A percentile compares a stretch with the other conserved stretches of the same genome.
Conservation (phyloP, 257 asterid species). For the Buddleja alternifolia region DNA sequence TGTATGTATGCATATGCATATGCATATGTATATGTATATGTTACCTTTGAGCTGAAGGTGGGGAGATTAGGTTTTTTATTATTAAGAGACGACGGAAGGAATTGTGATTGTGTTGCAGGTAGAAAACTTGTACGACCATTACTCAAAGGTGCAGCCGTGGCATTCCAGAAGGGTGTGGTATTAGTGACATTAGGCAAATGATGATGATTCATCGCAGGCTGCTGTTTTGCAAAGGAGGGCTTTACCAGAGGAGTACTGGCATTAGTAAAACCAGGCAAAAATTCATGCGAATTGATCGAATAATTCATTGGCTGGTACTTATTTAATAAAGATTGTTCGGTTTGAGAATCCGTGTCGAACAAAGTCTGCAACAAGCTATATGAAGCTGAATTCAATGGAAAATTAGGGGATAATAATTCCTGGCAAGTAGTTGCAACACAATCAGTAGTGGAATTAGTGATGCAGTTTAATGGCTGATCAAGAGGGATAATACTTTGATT, state of each 20-base stretch:
- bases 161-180: slow-evolving; percentile 34
- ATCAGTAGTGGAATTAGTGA: slow-evolving; percentile 16
- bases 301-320: slow-evolving; percentile 31
- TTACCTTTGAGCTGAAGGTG: slow-evolving; percentile 34
- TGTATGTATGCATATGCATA: neutral
- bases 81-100: slow-evolving; percentile 25
- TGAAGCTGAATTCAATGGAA: slow-evolving; percentile 33
- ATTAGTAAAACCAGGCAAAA: slow-evolving; percentile 30
- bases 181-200: slow-evolving; percentile 25
- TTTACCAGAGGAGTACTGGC: slow-evolving; percentile 27
- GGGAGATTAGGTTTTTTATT: slow-evolving; percentile 19
- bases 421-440: slow-evolving; percentile 21
- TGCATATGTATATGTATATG: too few species aligned
- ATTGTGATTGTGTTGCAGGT: slow-evolving; percentile 29
- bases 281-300: slow-evolving; percentile 32
- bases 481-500: slow-evolving; percentile 28
- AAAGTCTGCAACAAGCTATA: slow-evolving; percentile 46
- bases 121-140: slow-evolving; percentile 19
- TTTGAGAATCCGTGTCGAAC: slow-evolving; percentile 45
- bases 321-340: slow-evolving; percentile 32
- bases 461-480: slow-evolving; percentile 25
- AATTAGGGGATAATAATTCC: slow-evolving; percentile 19
- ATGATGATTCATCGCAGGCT: slow-evolving; percentile 11
- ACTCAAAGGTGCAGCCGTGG: slow-evolving; percentile 26
- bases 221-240: slow-evolving; percentile 28